phyloP scores from a whole-genome alignment of 164 flowering plant genomes.

The Annona cherimola region DNA sequence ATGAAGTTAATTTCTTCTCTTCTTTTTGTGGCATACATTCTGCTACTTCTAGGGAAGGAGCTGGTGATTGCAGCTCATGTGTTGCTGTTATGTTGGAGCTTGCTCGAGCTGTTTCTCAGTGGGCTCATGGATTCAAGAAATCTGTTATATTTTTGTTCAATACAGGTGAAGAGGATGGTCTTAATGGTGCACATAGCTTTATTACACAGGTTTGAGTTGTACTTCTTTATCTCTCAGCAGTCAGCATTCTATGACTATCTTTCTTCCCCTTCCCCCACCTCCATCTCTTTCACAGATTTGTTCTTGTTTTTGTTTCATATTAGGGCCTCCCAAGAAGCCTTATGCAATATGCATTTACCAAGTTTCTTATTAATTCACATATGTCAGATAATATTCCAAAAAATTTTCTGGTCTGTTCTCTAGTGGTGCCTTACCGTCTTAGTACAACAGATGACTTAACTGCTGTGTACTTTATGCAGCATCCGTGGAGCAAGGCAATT shows the following conservation, averaged over 20 bases:
- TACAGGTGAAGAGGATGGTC: constrained; percentile 98
- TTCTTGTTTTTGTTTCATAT: not conserved
- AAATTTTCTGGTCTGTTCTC: not conserved
- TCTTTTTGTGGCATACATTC: not conserved
- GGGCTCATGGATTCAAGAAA: constrained; percentile 91
- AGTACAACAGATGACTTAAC: constrained; percentile 1
- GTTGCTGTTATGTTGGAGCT: constrained; percentile 95
- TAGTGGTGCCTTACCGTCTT: not conserved
- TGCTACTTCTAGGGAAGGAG: constrained; percentile 67
- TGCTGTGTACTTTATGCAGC: constrained; percentile 43
- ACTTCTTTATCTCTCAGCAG: not conserved
- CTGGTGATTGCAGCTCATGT: constrained; percentile 98
- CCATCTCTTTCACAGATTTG: not conserved
- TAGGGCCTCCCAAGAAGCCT: not conserved
- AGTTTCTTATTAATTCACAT: not conserved
- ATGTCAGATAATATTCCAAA: not conserved
- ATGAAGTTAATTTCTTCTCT: not conserved
- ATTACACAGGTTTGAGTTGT: constrained; percentile 67
- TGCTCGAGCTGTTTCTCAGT: constrained; percentile 87
- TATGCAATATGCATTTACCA: not conserved
- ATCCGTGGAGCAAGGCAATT: constrained; percentile 79
- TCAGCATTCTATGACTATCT: not conserved
- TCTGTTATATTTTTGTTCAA: constrained; percentile 82
- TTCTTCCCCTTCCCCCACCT: not conserved
- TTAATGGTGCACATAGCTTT: constrained; percentile 98